Base-by-base conservation (phyloP, 768 basidiomycete genomes). In the Amanita inopinata region DNA sequence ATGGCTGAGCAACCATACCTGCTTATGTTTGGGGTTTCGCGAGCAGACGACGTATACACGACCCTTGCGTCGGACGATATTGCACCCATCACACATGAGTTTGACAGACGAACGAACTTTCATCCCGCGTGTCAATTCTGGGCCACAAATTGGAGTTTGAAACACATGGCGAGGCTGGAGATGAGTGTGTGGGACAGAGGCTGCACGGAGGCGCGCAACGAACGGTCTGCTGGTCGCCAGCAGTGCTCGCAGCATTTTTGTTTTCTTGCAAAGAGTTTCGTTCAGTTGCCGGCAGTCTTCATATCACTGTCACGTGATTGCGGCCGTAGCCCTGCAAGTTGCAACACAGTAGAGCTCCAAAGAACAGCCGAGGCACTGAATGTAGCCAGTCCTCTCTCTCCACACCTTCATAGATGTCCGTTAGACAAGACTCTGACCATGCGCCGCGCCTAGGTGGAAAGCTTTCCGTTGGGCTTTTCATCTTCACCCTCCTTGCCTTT, bases 51-150 rank as follows among this genome's bases (percentile, higher is more conserved):
- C 80, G 63, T 93, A 96, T 25, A 97, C 76, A 53, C 83, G 78
- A 33, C 92, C 92, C 60, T 96, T 91, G 54, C 93, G 69, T 61
- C 73, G 75, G 25, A 97, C 94, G 36, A 94, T 66, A 50, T 70
- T 79, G 65, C 94, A 99, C 9, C 91, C 89, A 48, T 92, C 90
- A 61, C 94, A 99, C 78, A 94, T 86, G 40, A 78, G 65, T 67
- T 93, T 96, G 52, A 98, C 88, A 3, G 89, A 89, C 17, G 88
- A 84, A 49, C 94, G 79, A 46, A 98, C 92, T 70, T 99, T 99
- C 87, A 96, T 93, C 35, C 91, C 90, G 52, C 85, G 65, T n/a
- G 70, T 59, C 15, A 76, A 56, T 5, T 59, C 48, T 7, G 69
- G 69, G 31, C 57, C 46, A 43, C 52, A 49, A 6, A 48, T 18